Base-by-base conservation (phyloP, 441 rosid genomes). In the Arabidopsis lyrata region DNA sequence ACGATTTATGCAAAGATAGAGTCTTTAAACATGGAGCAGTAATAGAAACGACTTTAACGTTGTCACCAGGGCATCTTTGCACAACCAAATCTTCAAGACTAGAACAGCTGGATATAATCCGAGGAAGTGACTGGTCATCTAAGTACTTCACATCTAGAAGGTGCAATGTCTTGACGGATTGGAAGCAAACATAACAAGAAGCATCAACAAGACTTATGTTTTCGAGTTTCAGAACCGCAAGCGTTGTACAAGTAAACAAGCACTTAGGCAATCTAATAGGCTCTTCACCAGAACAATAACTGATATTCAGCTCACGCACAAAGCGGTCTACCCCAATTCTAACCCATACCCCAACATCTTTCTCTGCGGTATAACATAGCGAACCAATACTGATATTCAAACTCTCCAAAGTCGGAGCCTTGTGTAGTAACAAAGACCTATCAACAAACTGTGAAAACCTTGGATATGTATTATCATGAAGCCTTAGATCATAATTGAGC, bases 61-160 rank as follows among this genome's bases (percentile, higher is more conserved):
- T 77, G 63, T 77, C 76, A 11, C 75, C 56, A 2, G 75, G 72
- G 6, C 72, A 70, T 39, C 76, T 77, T 8, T 65, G 59, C 67
- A 77, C 67, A 65, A 64, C 76, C 72, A 77, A 65, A 65, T 77
- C 80, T 24, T 77, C 76, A 0, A 77, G 80, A 38, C 16, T 15
- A 32, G 49, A 48, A 54, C 80, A 71, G 16, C 18, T 18, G 0
- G 68, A 65, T 13, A 77, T 16, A 65, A 77, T 59, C 31, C 5
- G 39, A 31, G 66, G 72, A 64, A 77, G 76, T n/a, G 80, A 77
- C 2, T 58, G 62, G 3, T 77, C 80, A 39, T 70, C 72, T 6
- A 64, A 20, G 35, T 70, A 77, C 68, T 49, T 77, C 16, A 77
- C 80, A 58, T 64, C 70, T 1, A 70, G 18, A 71, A 70, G 80